These are phyloP conservation scores for Symbiodinium natans DNA, from an alignment of 73 alveolate genomes.

Conservation along the genomic window DNA sequence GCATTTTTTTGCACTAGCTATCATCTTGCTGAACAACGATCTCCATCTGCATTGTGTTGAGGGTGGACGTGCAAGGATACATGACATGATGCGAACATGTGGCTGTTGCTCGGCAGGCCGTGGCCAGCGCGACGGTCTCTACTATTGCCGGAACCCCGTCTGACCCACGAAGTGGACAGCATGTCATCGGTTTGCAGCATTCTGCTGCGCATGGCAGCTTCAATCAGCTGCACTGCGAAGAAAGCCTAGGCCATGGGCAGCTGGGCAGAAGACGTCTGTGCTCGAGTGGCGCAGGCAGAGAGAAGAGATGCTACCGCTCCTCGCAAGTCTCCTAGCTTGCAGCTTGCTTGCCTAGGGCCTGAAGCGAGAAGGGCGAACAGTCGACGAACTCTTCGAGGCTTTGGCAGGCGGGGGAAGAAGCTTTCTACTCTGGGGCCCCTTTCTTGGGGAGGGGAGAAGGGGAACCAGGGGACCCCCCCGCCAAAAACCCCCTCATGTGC, in stretches of 20 bases:
- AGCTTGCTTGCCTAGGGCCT: neutral
- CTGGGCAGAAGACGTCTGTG: slow-evolving; percentile 71
- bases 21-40: neutral
- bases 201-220: no score
- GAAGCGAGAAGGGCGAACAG: slow-evolving; percentile 67
- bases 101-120: neutral
- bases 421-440: no score
- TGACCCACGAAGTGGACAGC: no score
- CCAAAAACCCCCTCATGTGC: no score
- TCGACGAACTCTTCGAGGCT: slow-evolving; percentile 71
- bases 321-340: no score
- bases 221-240: no score
- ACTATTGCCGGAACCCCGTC: slow-evolving; percentile 6
- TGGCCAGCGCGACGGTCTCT: slow-evolving; percentile 61
- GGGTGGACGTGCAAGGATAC: neutral
- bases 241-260: slow-evolving; percentile 52
- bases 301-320: no score
- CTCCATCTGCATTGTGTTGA: neutral
- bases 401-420: slow-evolving; percentile 42
- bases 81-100: no score
- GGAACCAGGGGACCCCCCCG: neutral
- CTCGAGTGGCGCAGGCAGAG: slow-evolving; percentile 39
- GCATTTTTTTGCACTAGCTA: no score
- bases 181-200: no score
- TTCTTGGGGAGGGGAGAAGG: neutral